Conservation (phyloP, 805 yeast genomes). For the Pichia heedii region DNA sequence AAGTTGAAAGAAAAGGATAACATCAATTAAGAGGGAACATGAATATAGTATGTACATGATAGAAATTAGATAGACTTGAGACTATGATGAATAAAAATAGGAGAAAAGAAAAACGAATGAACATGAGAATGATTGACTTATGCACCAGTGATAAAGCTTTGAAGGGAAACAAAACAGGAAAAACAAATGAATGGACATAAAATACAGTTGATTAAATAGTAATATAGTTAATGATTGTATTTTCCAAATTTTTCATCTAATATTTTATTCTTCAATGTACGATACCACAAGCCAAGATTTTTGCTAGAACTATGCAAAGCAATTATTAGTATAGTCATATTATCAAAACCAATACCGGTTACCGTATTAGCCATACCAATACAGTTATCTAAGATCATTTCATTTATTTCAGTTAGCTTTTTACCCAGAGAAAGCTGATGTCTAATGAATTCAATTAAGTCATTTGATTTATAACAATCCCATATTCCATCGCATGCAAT, state of each 20-base stretch:
- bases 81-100: neutral
- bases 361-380: constrained; percentile 61
- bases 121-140: too few species aligned
- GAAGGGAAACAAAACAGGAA: too few species aligned
- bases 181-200: too few species aligned
- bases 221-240: constrained; percentile 13
- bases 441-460: constrained; percentile 45
- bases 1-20: neutral
- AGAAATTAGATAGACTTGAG: too few species aligned
- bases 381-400: constrained; percentile 54
- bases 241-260: constrained; percentile 30
- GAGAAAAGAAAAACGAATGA: neutral
- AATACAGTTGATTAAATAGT: too few species aligned
- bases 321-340: constrained; percentile 67
- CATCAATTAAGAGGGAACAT: neutral
- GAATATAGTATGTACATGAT: neutral
- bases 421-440: constrained; percentile 50
- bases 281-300: constrained; percentile 48
- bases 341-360: constrained; percentile 77
- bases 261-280: constrained; percentile 35
- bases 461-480: constrained; percentile 58
- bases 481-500: constrained; percentile 81
- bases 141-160: neutral
- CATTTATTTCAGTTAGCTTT: constrained; percentile 49
- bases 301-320: constrained; percentile 40